phyloP scores from a whole-genome alignment of 352 stramenopile genomes.

The Phytophthora fragariaefolia region DNA sequence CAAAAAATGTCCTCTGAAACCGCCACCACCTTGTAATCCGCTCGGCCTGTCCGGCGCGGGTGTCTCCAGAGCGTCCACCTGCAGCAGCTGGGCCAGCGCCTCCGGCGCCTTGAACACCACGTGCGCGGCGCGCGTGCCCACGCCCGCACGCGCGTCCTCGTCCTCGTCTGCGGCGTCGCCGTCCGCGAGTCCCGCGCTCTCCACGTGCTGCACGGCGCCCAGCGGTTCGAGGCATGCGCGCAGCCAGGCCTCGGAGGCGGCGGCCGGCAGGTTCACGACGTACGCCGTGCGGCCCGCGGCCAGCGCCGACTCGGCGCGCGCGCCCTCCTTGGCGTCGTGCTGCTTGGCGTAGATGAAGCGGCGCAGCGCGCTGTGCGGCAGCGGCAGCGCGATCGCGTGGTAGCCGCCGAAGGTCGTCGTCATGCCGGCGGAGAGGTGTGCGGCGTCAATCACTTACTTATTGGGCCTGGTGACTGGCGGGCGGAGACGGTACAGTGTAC shows the following conservation, averaged over 20 bases:
- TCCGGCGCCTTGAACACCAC: constrained; percentile 80
- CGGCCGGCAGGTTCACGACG: constrained; percentile 70
- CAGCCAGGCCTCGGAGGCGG: constrained; percentile 62
- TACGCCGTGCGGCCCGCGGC: constrained; percentile 74
- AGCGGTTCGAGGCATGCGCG: constrained; percentile 53
- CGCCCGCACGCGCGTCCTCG: constrained; percentile 18
- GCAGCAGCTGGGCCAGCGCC: constrained; percentile 62
- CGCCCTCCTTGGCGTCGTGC: constrained; percentile 53
- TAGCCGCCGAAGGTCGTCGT: constrained; percentile 54
- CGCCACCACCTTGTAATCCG: constrained; percentile 46
- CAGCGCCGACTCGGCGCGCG: constrained; percentile 49
- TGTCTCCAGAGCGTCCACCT: constrained; percentile 48
- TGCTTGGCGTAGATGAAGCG: constrained; percentile 85
- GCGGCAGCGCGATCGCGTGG: constrained; percentile 75
- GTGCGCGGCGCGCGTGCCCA: constrained; percentile 53
- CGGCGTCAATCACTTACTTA: no score
- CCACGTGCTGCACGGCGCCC: constrained; percentile 71
- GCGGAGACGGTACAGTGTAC: no score
- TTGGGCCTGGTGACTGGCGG: background rate
- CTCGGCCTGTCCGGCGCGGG: constrained; percentile 23
- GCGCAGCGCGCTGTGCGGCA: constrained; percentile 62
- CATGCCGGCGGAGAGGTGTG: no score
- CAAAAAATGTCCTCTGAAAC: background rate
- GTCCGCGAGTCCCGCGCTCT: constrained; percentile 25
- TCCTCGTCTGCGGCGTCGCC: constrained; percentile 15